A percentile compares a stretch with the other conserved stretches of the same genome.
phyloP scores from a whole-genome alignment of 129 eudicot genomes.

The Glebionis coronaria region DNA sequence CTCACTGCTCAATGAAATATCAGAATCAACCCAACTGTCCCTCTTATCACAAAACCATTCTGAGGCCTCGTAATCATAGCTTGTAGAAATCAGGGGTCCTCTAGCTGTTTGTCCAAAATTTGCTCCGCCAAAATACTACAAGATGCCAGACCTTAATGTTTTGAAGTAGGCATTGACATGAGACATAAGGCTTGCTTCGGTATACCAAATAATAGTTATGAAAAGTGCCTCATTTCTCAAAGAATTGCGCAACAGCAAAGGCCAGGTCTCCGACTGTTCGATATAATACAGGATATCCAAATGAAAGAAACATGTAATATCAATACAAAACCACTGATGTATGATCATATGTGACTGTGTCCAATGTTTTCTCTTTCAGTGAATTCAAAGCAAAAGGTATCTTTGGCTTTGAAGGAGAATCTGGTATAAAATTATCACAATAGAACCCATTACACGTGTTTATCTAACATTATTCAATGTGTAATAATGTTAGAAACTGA shows the following conservation, averaged over 20 bases:
- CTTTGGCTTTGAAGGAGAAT: no score
- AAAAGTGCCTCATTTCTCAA: constrained; percentile 72
- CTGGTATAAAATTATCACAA: no score
- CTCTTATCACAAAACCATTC: no score
- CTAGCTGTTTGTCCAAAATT: constrained; percentile 87
- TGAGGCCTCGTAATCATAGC: constrained; percentile 91
- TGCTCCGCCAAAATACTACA: constrained; percentile 84
- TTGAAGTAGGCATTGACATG: not conserved
- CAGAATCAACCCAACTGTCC: no score
- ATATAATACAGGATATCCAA: constrained; percentile 72
- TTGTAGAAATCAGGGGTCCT: constrained; percentile 79
- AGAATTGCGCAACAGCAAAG: constrained; percentile 73
- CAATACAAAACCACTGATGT: constrained; percentile 8
- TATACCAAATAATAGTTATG: constrained; percentile 83
- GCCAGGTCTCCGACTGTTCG: constrained; percentile 84
- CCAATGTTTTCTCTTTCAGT: not conserved
- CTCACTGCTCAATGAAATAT: no score
- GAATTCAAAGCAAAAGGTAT: constrained; percentile 1
- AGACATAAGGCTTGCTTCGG: not conserved
- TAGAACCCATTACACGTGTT: no score
- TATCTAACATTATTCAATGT: no score
- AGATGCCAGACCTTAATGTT: not conserved
- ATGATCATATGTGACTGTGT: not conserved
- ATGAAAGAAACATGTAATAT: constrained; percentile 63
- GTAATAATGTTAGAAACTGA: no score